Evolutionary conservation across 2,329 filamentous ascomycete genomes (phyloP), one percentile per base, ranked within the genome.

Genomic region (Fusarium coffeatum): DNA sequence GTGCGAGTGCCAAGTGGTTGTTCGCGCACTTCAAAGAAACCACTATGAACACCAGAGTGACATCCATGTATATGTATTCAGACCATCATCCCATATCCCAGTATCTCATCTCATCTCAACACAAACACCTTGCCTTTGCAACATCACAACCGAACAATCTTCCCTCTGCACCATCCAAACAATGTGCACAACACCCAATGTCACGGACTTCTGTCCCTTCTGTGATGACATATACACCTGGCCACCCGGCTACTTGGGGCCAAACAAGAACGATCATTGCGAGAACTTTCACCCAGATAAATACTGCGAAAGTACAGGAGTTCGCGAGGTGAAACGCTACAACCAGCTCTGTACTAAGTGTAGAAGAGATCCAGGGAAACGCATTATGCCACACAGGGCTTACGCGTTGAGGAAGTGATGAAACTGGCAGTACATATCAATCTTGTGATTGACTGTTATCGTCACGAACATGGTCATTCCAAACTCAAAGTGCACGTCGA

Each of bases 301-400:
- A 0, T 7, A 53, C 1, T 53, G 49, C 12, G 37, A 53, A 15
- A 18, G 4, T 3, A 53, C 37, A 53, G 49, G 49, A 5, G 11
- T 18, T 41, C 49, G 49, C 6, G 49, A 51, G 7, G 49, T 25
- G 8, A 18, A 40, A n/a, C 32, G 48, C n/a, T 18, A 12, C 4
- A 40, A 27, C 48, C 12, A 12, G 48, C 48, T 20, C 28, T 51
- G 48, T 10, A 8, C 25, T n/a, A 51, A 51, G 41, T 53, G 49
- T n/a, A 22, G 2, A 3, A 53, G 13, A 18, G 34, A 53, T 4
- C 49, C 49, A 10, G 16, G 49, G 13, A 40, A 16, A 20, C 27
- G 25, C 2, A 53, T 53, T 18, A 15, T 53, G 5, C 13, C 49
- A 7, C 49, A 53, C 8, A 22, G n/a, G 7, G 34, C 34, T 12